Base-by-base conservation (phyloP, 2,329 filamentous ascomycete species). In the Trichoderma sp. region DNA sequence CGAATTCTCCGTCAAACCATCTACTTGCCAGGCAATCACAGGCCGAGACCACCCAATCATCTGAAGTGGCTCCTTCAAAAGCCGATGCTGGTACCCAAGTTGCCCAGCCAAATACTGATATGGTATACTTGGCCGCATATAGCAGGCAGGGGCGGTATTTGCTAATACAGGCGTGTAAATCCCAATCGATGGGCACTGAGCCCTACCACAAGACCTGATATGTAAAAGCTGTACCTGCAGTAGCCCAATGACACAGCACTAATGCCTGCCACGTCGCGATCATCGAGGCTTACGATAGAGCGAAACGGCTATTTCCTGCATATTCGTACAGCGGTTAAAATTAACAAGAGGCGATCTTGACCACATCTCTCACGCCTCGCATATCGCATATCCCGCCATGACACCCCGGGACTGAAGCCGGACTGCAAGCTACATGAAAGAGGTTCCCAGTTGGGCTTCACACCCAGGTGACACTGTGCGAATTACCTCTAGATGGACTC, bases 191-290 rank as follows among this genome's bases (percentile, higher is more conserved):
- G 46, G 11, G 11, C 21, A 49, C 46, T 13, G 18, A 4, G 1
- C 1, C 32, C 32, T 34, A 3, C 32, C 3, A 49, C 21, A n/a
- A 21, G 21, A 24, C n/a, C n/a, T 49, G 18, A 43, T 28, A 37
- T 18, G 21, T 21, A 28, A 21, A 51, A 32, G 37, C 21, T 24
- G 66, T 68, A 61, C 66, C 58, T 68, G 66, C 58, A 68, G 66
- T 68, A 68, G 66, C 14, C 49, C 30, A 56, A 67, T 60, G 32
- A n/a, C 16, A 34, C 54, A 18, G 34, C 43, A 39, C 54, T n/a
- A 66, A 49, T n/a, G n/a, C 26, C 63, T 54, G 54, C 63, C 52
- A 66, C 52, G 52, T 46, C 52, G 63, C 18, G 49, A 65, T 28
- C 51, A 21, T 49, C 21, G 46, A 24, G n/a, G 54, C 52, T 24